phyloP scores from a whole-genome alignment of 345 rosid species.

The Syzygium oleosum region DNA sequence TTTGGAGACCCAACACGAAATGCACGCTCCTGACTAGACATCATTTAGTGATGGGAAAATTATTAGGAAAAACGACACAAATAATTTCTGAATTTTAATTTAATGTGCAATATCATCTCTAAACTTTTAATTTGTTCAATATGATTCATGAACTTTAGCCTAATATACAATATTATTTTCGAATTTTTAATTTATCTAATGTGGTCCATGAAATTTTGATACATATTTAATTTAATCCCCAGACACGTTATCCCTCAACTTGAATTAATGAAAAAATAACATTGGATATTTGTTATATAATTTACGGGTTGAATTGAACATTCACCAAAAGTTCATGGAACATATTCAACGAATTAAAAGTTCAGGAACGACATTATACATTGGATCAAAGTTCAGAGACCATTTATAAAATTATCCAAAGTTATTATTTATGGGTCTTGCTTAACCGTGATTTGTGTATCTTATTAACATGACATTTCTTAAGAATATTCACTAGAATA shows the following conservation, averaged over 20 bases:
- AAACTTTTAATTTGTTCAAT: no score
- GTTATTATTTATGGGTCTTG: background rate
- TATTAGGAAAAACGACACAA: background rate
- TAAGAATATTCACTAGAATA: background rate
- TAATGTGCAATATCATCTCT: accelerated
- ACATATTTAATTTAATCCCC: background rate
- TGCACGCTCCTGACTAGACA: background rate
- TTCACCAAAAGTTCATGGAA: background rate
- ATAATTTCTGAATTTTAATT: background rate
- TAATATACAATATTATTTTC: accelerated
- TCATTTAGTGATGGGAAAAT: background rate
- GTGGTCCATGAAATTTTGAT: background rate
- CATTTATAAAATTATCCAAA: background rate
- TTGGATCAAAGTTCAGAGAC: accelerated
- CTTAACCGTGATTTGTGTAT: background rate
- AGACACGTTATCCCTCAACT: accelerated
- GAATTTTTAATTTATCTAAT: no score
- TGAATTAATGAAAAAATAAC: background rate
- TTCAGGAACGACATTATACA: accelerated
- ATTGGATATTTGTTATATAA: no score
- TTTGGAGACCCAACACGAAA: background rate
- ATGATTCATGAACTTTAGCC: no score
- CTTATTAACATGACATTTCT: background rate
- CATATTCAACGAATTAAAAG: background rate
- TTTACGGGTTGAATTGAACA: background rate